Evolutionary conservation across 2,329 filamentous ascomycete species (phyloP).

Genomic region (Scytalidium sp.): DNA sequence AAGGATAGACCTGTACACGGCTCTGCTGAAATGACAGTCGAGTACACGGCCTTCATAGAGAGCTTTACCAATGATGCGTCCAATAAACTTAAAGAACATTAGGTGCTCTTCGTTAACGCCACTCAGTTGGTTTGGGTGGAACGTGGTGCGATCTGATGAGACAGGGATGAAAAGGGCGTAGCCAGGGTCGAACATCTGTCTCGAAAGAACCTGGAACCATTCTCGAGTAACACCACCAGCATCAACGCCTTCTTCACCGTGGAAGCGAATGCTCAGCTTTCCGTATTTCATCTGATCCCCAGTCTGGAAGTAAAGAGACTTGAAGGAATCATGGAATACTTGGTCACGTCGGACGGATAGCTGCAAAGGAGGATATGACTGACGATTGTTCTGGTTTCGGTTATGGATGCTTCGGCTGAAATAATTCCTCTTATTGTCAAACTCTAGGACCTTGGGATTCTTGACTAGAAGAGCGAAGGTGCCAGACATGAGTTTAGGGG

Average conservation of each 20-base stretch:
- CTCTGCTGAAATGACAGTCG: conserved; percentile 98
- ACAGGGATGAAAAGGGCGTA: conserved; percentile 96
- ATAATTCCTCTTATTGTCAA: conserved; percentile 99
- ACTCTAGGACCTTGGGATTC: conserved; percentile 97
- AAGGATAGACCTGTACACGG: conserved; percentile 96
- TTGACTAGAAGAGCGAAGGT: conserved; percentile 95
- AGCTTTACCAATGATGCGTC: conserved; percentile 96
- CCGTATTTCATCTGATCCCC: conserved; percentile 99
- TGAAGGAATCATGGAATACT: conserved; percentile 98
- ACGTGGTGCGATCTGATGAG: conserved; percentile 94
- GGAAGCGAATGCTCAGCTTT: conserved; percentile 96
- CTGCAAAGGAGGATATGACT: conserved; percentile 71
- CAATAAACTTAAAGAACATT: conserved; percentile 99
- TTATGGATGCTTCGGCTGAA: conserved; percentile 92
- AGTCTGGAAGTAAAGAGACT: conserved; percentile 94
- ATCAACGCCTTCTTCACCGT: conserved; percentile 95
- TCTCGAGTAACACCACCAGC: conserved; percentile 96
- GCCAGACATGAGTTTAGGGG: conserved; percentile 97
- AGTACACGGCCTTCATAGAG: conserved; percentile 93
- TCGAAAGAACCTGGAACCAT: conserved; percentile 97
- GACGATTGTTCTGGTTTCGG: conserved; percentile 65
- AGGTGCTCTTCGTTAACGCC: conserved; percentile 93
- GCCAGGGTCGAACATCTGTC: conserved; percentile 98
- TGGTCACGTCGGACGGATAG: conserved; percentile 88
- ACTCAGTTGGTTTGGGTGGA: conserved; percentile 95